Conservation (phyloP, 805 yeast species). For the Ogataea kodamae region DNA sequence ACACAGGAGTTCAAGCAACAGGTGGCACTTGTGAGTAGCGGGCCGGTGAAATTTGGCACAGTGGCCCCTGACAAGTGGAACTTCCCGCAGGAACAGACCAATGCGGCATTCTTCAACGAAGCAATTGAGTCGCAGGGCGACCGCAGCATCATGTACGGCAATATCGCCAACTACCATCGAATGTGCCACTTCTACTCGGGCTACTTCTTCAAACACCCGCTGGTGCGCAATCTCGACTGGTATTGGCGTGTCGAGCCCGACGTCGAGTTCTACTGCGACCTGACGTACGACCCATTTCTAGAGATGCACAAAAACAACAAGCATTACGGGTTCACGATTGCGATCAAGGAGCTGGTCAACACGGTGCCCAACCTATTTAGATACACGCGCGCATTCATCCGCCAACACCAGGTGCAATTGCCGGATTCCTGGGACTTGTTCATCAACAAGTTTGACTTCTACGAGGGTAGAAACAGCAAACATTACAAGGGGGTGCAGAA, state of each 20-base stretch:
- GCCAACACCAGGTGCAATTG: slow-evolving; percentile 42
- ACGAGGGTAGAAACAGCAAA: slow-evolving; percentile 32
- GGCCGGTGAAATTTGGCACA: slow-evolving; percentile 68
- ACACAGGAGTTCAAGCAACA: slow-evolving; percentile 55
- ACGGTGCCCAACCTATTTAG: slow-evolving; percentile 82
- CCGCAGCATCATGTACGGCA: slow-evolving; percentile 79
- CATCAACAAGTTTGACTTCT: slow-evolving; percentile 38
- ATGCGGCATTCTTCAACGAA: slow-evolving; percentile 47
- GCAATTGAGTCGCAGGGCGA: slow-evolving; percentile 75
- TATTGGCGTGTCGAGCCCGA: slow-evolving; percentile 97
- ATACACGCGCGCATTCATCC: slow-evolving; percentile 62
- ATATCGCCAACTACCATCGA: slow-evolving; percentile 76
- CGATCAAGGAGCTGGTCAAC: slow-evolving; percentile 71
- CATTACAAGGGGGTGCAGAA: slow-evolving; percentile 27
- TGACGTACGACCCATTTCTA: slow-evolving; percentile 85
- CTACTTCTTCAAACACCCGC: slow-evolving; percentile 71
- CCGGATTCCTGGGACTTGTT: slow-evolving; percentile 73
- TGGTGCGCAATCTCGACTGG: slow-evolving; percentile 74
- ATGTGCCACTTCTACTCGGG: slow-evolving; percentile 96
- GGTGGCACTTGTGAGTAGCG: slow-evolving; percentile 51
- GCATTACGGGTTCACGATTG: slow-evolving; percentile 80
- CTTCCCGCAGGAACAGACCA: slow-evolving; percentile 45
- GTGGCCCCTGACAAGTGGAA: slow-evolving; percentile 66
- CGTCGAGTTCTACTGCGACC: slow-evolving; percentile 84
- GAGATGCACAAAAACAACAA: slow-evolving; percentile 71